Evolutionary conservation across 805 yeast species (phyloP), one percentile per base, ranked within the genome.

Genomic region (Nakazawaea siamensis): DNA sequence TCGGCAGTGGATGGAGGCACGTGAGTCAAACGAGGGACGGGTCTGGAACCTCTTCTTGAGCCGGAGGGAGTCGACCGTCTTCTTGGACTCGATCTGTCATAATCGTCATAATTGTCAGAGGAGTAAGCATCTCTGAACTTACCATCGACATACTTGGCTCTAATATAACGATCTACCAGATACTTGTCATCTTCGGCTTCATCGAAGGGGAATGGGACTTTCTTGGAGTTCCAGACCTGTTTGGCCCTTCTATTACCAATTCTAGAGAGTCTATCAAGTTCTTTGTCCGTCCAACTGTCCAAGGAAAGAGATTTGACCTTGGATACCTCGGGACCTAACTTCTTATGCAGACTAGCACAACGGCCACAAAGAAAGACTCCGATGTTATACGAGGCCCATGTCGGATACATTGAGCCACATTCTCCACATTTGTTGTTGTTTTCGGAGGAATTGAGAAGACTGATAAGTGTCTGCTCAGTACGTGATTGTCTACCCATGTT

Each of bases 291-390:
- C 95, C 95, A 85, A 3, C 62, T 56, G 45, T 85, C 95, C 51
- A 80, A 62, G 4, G 87, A 75, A 35, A 85, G 59, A 1, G 88
- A 79, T 48, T 81, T 82, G 6, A 83, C 84, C 33, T 63, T 58
- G 4, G 88, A 77, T 10, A 78, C 55, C 27, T 74, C 75, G 2
- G 64, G 46, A 0, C 86, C 83, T 28, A 83, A 61, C 37, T 70
- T 70, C 41, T 85, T 64, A 55, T 85, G 95, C 23, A 77, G 66
- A 3, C 84, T 74, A 7, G 94, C 90, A 66, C 95, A 85, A 44
- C 92, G 62, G 12, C 92, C 92, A 60, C 95, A 85, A 13, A 85
- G 60, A 40, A 85, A 76, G 4, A 83, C 58, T 18, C 94, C 94
- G 28, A 83, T 46, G 29, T 59, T 55, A 57, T 55, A 55, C 8